Base-by-base conservation (phyloP, 78 protist species). In the Pigoraptor vietnamica region DNA sequence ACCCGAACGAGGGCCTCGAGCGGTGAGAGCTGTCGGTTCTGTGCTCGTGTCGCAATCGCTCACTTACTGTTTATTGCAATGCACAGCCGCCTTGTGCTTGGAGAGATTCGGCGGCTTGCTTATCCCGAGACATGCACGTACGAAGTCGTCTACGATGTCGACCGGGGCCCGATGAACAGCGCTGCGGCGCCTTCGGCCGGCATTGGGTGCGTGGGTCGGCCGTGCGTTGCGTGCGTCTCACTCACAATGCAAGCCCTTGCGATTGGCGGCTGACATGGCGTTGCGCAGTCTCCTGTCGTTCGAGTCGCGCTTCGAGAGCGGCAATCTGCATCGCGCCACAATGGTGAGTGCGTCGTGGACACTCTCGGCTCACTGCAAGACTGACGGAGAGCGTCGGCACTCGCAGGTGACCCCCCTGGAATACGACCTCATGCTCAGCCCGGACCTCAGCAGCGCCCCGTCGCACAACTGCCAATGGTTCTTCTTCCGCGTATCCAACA, bases 381-480 rank as follows among this genome's bases (percentile, higher is more conserved):
- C n/a, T n/a, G n/a, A 48, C 67, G 14, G 29, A 48, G 29, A 6
- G 67, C 6, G 14, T 48, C 29, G 67, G 6, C 29, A 6, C 29
- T 48, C 67, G 67, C 67, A 48, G 67, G 14, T 48, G 14, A 48
- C 6, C 67, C 67, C 67, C 6, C 67, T 48, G 6, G 86, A 89
- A 56, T 56, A 56, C 84, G 91, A 89, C 39, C 86, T 89, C 2
- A 9, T 23, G 32, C 29, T 56, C 40, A 29, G 9, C 38, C 38
- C 38, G 19, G 98, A 97, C 92, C 37, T 94, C 48, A 92, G 93
- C 94, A 95, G 96, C 25, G 25, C n/a, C 6, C 92, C 93, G 9
- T 48, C 67, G 67, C 67, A 48, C 67, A 91, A 95, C 94, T 94
- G 95, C 23, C 98, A 96, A 81, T 97, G 98, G 98, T 97, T 91